phyloP scores from a whole-genome alignment of 2,329 filamentous ascomycete species.

The Stagonosporopsis chrysanthemi region DNA sequence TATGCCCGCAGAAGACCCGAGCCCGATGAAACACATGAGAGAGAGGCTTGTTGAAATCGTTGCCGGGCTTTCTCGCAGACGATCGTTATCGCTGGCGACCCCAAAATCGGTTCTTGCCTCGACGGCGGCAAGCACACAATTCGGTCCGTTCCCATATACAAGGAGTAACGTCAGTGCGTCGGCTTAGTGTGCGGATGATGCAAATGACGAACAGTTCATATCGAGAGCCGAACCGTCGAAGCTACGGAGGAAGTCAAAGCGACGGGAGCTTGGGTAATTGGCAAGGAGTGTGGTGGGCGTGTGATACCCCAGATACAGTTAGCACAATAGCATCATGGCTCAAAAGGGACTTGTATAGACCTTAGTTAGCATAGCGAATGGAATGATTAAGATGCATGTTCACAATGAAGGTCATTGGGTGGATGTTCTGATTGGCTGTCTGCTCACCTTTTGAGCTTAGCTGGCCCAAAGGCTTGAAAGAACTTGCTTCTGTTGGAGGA shows the following conservation, averaged over 20 bases:
- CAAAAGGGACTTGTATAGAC: not conserved
- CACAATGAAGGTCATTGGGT: not conserved
- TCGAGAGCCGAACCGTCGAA: not conserved
- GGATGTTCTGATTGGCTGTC: not conserved
- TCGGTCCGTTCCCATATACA: not conserved
- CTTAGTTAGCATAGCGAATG: not conserved
- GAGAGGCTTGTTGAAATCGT: constrained; percentile 12
- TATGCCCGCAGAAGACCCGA: constrained; percentile 1
- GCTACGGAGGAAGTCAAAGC: constrained; percentile 9
- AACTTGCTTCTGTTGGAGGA: not conserved
- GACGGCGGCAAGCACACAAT: not conserved
- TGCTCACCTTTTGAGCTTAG: not conserved
- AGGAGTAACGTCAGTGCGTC: constrained; percentile 1
- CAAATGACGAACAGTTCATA: not conserved
- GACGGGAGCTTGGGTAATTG: constrained; percentile 10
- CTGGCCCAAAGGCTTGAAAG: not conserved
- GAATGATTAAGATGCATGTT: not conserved
- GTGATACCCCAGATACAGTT: constrained; percentile 5
- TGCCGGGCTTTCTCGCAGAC: constrained; percentile 9
- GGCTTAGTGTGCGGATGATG: constrained; percentile 10
- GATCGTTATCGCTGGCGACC: not conserved
- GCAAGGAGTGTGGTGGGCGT: constrained; percentile 3
- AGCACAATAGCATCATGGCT: not conserved
- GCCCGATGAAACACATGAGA: constrained; percentile 16
- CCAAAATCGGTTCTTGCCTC: not conserved